phyloP scores from a whole-genome alignment of 768 basidiomycete genomes.

The Russula sp. region DNA sequence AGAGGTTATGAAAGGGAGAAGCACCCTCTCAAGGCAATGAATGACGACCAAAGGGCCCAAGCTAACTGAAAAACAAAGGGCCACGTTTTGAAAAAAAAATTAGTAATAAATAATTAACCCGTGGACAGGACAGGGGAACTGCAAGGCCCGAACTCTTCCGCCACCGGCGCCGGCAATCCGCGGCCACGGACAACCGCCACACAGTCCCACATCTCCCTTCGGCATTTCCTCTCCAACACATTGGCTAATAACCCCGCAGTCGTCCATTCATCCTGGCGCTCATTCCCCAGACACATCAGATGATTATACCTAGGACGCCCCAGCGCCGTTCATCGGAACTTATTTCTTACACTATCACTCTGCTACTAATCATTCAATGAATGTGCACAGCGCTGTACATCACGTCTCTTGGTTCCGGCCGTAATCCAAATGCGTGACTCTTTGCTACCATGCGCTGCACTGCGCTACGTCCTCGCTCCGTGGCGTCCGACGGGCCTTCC shows the following conservation, averaged over 20 bases:
- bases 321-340: constrained; percentile 1
- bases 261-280: not conserved
- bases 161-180: constrained; percentile 12
- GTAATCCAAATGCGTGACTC: not conserved
- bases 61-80: constrained; percentile 1
- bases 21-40: not conserved
- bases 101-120: not conserved
- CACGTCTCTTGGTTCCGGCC: constrained; percentile 9
- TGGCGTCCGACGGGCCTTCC: not conserved
- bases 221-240: constrained; percentile 1
- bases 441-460: constrained; percentile 1
- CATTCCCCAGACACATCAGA: constrained; percentile 18
- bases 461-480: constrained; percentile 9
- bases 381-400: not conserved
- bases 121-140: not conserved
- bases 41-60: constrained; percentile 11
- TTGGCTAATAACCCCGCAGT: constrained; percentile 3
- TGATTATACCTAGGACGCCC: constrained; percentile 2
- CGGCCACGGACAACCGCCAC: not conserved
- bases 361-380: not conserved
- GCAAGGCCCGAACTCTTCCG: not conserved
- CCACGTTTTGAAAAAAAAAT: not conserved
- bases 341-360: not conserved
- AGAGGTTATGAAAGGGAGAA: constrained; percentile 11
- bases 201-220: not conserved